phyloP scores from a whole-genome alignment of 331 rosid species.

The Pyrus hybrid region DNA sequence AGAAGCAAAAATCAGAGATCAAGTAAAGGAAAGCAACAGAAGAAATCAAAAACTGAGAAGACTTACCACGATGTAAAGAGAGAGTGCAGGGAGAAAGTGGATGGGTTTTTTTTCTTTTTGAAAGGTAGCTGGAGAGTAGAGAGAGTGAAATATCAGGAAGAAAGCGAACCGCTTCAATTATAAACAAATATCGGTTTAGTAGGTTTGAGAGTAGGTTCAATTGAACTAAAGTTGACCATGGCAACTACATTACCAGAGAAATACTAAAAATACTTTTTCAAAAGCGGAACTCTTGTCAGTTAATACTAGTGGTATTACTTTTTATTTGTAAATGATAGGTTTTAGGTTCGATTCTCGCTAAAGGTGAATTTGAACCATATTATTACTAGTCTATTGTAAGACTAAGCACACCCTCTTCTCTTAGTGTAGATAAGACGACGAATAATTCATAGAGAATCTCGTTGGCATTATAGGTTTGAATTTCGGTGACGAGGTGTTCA shows the following conservation, averaged over 20 bases:
- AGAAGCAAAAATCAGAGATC: not conserved
- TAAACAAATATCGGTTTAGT: not conserved
- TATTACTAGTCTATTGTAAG: too few species aligned
- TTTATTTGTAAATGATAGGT: fast-evolving
- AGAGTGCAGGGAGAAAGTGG: not conserved
- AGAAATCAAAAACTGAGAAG: not conserved
- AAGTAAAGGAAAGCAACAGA: not conserved
- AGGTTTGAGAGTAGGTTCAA: not conserved
- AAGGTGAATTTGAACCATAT: fast-evolving
- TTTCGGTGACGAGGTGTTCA: too few species aligned
- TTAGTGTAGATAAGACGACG: too few species aligned
- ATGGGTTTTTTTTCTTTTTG: not conserved
- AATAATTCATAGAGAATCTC: too few species aligned
- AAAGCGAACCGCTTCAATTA: not conserved
- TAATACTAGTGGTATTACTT: fast-evolving
- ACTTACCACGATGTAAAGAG: not conserved
- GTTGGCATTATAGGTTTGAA: too few species aligned
- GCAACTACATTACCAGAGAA: too few species aligned
- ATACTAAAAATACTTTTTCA: too few species aligned
- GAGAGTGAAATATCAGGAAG: not conserved
- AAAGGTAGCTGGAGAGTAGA: not conserved
- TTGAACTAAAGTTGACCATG: too few species aligned
- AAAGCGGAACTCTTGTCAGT: fast-evolving
- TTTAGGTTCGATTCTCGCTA: fast-evolving
- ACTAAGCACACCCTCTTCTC: too few species aligned